Evolutionary conservation across 2,329 filamentous ascomycete species (phyloP), one percentile per base, ranked within the genome.

Genomic region (Penicillium corylophilum): DNA sequence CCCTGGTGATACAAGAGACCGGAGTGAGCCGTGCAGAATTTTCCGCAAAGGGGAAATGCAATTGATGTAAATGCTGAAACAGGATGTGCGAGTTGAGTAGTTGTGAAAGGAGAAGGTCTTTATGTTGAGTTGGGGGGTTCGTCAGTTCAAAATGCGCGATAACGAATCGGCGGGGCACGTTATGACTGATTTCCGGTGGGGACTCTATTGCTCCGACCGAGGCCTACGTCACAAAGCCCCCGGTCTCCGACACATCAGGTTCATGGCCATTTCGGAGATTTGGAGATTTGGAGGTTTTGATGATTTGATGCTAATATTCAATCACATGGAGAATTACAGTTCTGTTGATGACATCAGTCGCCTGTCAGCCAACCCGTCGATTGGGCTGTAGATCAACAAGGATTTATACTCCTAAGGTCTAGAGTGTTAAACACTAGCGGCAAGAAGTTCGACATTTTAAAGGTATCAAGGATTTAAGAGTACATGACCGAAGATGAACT

Each of bases 201-300:
- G 60, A 63, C 61, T 57, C 50, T 54, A 52, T 60, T 62, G 55
- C 61, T 61, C 61, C 61, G 61, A 57, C 61, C 61, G 61, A 57
- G 31, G 38, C 16, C 50, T 61, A 62, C 60, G 60, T 62, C 60
- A 62, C 60, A 36, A 33, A 38, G 26, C 31, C 22, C 8, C 23
- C 39, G 39, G 13, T 41, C 39, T 16, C 26, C 39, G 22, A 22
- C 13, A 20, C 38, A 13, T 23, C 23, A 24, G 24, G 38, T 40
- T 40, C n/a, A 40, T n/a, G 26, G n/a, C n/a, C 35, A 20, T 12
- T 7, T 20, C 7, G 39, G 6, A 10, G 13, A 26, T n/a, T 16
- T 6, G 33, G 15, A 3, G 16, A 36, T 36, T 16, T 13, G 7
- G 7, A n/a, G 33, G 33, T 2, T n/a, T 36, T 26, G 39, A 41